Base-by-base conservation (phyloP, 148 eudicot genomes). In the Heliosperma pusillum region DNA sequence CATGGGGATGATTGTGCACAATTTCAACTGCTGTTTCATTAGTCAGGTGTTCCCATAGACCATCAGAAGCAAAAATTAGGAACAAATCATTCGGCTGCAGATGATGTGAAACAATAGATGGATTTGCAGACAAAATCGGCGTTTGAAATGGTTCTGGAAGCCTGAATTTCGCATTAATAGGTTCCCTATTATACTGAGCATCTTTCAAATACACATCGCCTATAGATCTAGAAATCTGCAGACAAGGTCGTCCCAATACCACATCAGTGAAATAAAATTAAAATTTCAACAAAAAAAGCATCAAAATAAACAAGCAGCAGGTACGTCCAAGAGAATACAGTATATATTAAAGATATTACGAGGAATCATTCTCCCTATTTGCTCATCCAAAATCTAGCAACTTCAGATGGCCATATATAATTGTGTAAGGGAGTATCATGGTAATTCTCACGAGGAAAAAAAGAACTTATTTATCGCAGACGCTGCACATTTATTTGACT, bases 1-100 rank as follows among this genome's bases (percentile, higher is more conserved):
- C 81, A 61, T 78, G 92, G 21, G 96, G 96, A 81, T 88, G 81
- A 73, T 66, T 88, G 29, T 84, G 83, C 82, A 90, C 92, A 72
- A 90, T 90, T 24, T 90, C 92, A 79, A 90, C 96, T 70, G 96
- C 96, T 50, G 81, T 84, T 84, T 90, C 89, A 76, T 90, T 90
- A 69, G 81, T 82, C 86, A 90, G 75, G 85, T 88, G 92, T 74
- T 90, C 96, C 96, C 96, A 90, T 81, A 90, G 82, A 76, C 89
- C 88, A 84, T 88, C 93, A 74, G 93, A 89, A 80, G 93, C 93
- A 84, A 89, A 86, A 77, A 89, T 89, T 68, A 89, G 77, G 80
- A 89, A 89, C 66, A 77, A 81, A 83, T 89, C 93, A 81, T 81
- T 78, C 25, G 86, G 85, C 22, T 89, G 84, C 36, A 89, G 75